Percentiles rank a stretch among this genome's conserved stretches.
Evolutionary conservation across 2,329 filamentous ascomycete genomes (phyloP).

Genomic region (Paraphaeosphaeria minitans): DNA sequence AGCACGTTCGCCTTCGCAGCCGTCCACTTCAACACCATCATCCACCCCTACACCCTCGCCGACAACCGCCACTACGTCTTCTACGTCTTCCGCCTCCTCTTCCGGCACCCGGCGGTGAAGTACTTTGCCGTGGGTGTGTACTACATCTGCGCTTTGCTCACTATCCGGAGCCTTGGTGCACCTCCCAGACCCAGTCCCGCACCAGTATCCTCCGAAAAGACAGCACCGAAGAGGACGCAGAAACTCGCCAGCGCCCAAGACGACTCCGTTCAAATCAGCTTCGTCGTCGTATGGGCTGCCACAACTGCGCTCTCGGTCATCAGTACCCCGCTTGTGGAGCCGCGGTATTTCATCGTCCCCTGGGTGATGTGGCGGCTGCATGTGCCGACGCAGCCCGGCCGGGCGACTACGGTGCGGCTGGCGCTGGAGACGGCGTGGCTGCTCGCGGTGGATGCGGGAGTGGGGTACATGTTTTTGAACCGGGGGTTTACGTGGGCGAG

Average conservation of each 20-base stretch:
- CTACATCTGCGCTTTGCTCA: conserved; percentile 69
- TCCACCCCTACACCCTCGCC: conserved; percentile 94
- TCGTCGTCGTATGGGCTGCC: conserved; percentile 66
- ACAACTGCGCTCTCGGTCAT: conserved; percentile 79
- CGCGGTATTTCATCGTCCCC: conserved; percentile 92
- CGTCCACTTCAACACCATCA: conserved; percentile 84
- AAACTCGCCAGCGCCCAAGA: conserved; percentile 3
- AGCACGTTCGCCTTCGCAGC: conserved; percentile 49
- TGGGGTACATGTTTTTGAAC: conserved; percentile 73
- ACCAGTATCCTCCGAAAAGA: background rate
- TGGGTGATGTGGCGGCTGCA: conserved; percentile 93
- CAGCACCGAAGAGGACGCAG: conserved; percentile 5
- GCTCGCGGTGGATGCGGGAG: conserved; percentile 65
- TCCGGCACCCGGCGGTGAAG: conserved; percentile 65
- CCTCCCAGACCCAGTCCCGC: background rate
- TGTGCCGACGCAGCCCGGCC: conserved; percentile 56
- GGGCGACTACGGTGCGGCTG: conserved; percentile 48
- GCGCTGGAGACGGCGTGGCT: conserved; percentile 74
- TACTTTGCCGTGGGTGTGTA: conserved; percentile 75
- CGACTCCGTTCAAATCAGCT: conserved; percentile 44
- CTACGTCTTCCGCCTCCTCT: conserved; percentile 87
- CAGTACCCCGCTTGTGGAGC: conserved; percentile 91
- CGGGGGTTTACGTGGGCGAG: conserved; percentile 71
- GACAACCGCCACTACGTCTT: conserved; percentile 98
- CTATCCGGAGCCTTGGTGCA: conserved; percentile 65